Evolutionary conservation across 129 eudicot genomes (phyloP).

Genomic region (Flaveria robusta): DNA sequence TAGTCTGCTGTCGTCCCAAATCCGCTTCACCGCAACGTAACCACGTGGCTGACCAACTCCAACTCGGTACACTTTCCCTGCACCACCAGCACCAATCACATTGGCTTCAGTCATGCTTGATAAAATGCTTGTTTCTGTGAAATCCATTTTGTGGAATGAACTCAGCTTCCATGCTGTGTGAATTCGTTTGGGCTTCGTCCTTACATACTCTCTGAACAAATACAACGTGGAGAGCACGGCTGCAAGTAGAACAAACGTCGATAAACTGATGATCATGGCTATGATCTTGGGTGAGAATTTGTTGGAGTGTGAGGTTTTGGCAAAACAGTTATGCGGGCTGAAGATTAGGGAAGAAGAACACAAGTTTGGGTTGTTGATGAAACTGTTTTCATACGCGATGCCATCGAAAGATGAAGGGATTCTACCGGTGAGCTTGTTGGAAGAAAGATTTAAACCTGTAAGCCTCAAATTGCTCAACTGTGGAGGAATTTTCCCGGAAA

Average conservation of each 20-base stretch:
- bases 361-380: slow-evolving; percentile 66
- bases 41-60: slow-evolving; percentile 49
- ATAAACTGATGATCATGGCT: slow-evolving; percentile 49
- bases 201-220: slow-evolving; percentile 44
- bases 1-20: slow-evolving; percentile 48
- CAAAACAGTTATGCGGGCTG: slow-evolving; percentile 46
- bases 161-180: slow-evolving; percentile 62
- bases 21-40: slow-evolving; percentile 75
- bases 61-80: slow-evolving; percentile 76
- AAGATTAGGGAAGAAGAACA: slow-evolving; percentile 48
- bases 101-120: slow-evolving; percentile 57
- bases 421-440: slow-evolving; percentile 61
- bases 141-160: slow-evolving; percentile 67
- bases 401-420: slow-evolving; percentile 64
- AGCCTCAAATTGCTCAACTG: slow-evolving; percentile 51
- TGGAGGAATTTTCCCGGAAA: slow-evolving; percentile 77
- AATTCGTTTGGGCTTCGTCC: slow-evolving; percentile 48
- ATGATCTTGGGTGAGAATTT: slow-evolving; percentile 52
- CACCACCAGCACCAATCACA: slow-evolving; percentile 70
- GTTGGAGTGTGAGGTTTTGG: slow-evolving; percentile 30
- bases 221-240: slow-evolving; percentile 35
- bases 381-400: slow-evolving; percentile 70
- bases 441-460: slow-evolving; percentile 66
- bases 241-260: slow-evolving; percentile 41
- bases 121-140: slow-evolving; percentile 57